Evolutionary conservation across 2,329 filamentous ascomycete genomes (phyloP).

Genomic region (Alternaria conjuncta): DNA sequence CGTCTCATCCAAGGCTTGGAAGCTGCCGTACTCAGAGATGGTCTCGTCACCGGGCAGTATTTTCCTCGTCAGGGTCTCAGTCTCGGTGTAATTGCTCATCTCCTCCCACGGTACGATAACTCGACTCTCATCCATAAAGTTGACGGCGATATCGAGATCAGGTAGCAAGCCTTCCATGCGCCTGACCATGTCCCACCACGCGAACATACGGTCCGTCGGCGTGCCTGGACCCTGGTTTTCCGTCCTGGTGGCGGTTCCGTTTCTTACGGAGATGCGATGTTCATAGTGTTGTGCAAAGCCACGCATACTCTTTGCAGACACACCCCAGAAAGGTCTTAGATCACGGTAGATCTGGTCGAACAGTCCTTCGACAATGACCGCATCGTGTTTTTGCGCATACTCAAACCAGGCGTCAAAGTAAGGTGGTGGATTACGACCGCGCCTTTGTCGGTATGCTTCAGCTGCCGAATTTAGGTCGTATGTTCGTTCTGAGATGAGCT

Average conservation of each 20-base stretch:
- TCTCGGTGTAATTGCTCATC: conserved; percentile 49
- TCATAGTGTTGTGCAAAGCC: conserved; percentile 49
- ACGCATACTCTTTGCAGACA: conserved; percentile 51
- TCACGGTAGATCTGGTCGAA: conserved; percentile 61
- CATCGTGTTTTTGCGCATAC: conserved; percentile 52
- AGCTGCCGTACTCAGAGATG: conserved; percentile 12
- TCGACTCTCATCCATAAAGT: conserved; percentile 58
- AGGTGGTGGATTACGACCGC: conserved; percentile 59
- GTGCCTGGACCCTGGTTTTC: conserved; percentile 25
- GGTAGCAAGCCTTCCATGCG: conserved; percentile 50
- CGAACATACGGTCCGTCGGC: conserved; percentile 46
- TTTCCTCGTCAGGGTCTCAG: conserved; percentile 36
- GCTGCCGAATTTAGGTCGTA: conserved; percentile 48
- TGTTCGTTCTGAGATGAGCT: conserved; percentile 46
- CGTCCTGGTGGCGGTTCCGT: conserved; percentile 44
- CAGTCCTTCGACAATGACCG: conserved; percentile 57
- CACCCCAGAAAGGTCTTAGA: conserved; percentile 57
- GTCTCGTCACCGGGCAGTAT: conserved; percentile 37
- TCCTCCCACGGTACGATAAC: conserved; percentile 57
- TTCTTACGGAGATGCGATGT: conserved; percentile 50
- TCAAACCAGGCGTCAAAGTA: conserved; percentile 57
- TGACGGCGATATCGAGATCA: conserved; percentile 57
- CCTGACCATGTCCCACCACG: conserved; percentile 52
- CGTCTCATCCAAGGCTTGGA: conserved; percentile 31
- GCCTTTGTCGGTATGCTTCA: conserved; percentile 50